phyloP scores from a whole-genome alignment of 306 rosid genomes.

The Psophocarpus tetragonolobus region DNA sequence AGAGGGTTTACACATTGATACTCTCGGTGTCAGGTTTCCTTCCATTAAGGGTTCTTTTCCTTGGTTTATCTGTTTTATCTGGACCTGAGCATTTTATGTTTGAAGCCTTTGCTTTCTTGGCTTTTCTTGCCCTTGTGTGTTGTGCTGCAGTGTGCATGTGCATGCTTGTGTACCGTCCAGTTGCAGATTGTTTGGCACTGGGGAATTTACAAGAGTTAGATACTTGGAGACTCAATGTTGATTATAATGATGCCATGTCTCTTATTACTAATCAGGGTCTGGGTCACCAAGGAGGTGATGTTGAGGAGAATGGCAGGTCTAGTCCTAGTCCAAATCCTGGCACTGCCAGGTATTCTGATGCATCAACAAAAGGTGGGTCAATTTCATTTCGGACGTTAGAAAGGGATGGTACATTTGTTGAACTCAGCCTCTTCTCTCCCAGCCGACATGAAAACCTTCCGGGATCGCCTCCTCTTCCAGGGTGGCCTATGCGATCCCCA shows the following conservation, averaged over 20 bases:
- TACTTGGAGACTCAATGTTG: slow-evolving; percentile 63
- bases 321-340: slow-evolving; percentile 49
- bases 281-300: slow-evolving; percentile 51
- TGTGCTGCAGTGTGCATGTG: slow-evolving; percentile 91
- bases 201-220: slow-evolving; percentile 74
- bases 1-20: slow-evolving; percentile 84
- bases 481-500: slow-evolving; percentile 84
- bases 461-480: slow-evolving; percentile 79
- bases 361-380: slow-evolving; percentile 78
- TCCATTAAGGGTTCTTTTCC: slow-evolving; percentile 89
- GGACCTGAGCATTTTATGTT: slow-evolving; percentile 73
- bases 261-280: slow-evolving; percentile 63
- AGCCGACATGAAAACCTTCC: slow-evolving; percentile 70
- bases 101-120: slow-evolving; percentile 86
- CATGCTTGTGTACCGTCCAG: slow-evolving; percentile 89
- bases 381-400: slow-evolving; percentile 69
- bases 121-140: slow-evolving; percentile 80
- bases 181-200: slow-evolving; percentile 88
- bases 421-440: slow-evolving; percentile 88
- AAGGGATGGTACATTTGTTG: slow-evolving; percentile 72
- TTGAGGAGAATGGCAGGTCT: slow-evolving; percentile 56
- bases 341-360: slow-evolving; percentile 65
- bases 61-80: slow-evolving; percentile 80
- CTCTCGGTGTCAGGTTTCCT: slow-evolving; percentile 84
- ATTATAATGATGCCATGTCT: slow-evolving; percentile 68